A percentile compares a stretch with the other conserved stretches of the same genome.
These are phyloP conservation scores for Colletotrichum chlorophyti DNA, from an alignment of 2,329 filamentous ascomycete genomes.

Conservation along the genomic window DNA sequence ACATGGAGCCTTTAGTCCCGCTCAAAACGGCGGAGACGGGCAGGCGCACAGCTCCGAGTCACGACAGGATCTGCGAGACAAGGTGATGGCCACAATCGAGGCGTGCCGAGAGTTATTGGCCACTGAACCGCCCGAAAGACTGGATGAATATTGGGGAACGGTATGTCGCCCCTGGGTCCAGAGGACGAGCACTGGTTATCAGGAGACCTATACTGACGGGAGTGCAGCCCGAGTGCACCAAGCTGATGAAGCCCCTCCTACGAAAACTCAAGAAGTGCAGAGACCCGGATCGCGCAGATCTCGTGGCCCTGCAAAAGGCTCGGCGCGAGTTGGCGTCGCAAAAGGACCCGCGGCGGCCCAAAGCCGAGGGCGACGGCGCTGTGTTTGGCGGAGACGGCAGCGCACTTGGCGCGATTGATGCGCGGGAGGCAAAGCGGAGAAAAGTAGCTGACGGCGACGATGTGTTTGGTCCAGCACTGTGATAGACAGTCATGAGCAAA, in stretches of 20 bases:
- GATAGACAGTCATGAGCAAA: neutral
- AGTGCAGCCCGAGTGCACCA: conserved; percentile 51
- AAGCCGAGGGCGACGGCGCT: conserved; percentile 45
- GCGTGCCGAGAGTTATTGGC: conserved; percentile 61
- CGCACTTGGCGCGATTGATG: conserved; percentile 27
- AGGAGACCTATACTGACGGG: conserved; percentile 38
- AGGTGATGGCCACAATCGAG: conserved; percentile 56
- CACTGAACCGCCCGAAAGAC: conserved; percentile 62
- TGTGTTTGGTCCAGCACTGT: conserved; percentile 48
- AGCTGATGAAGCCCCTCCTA: conserved; percentile 63
- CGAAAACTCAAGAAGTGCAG: conserved; percentile 76
- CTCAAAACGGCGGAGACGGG: conserved; percentile 20
- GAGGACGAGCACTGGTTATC: neutral
- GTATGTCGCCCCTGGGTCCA: conserved; percentile 39
- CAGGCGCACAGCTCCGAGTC: conserved; percentile 35
- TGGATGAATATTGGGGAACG: conserved; percentile 60
- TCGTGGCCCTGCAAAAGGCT: conserved; percentile 72
- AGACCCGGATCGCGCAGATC: conserved; percentile 76
- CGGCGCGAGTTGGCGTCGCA: conserved; percentile 60
- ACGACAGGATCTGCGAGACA: conserved; percentile 45
- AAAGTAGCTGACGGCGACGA: conserved; percentile 52
- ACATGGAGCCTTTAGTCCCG: conserved; percentile 40
- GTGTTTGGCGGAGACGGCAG: conserved; percentile 51
- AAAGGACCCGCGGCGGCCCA: conserved; percentile 47
- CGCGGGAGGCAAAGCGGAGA: conserved; percentile 52